Base-by-base conservation (phyloP, 345 rosid species). In the Mangifera indica region DNA sequence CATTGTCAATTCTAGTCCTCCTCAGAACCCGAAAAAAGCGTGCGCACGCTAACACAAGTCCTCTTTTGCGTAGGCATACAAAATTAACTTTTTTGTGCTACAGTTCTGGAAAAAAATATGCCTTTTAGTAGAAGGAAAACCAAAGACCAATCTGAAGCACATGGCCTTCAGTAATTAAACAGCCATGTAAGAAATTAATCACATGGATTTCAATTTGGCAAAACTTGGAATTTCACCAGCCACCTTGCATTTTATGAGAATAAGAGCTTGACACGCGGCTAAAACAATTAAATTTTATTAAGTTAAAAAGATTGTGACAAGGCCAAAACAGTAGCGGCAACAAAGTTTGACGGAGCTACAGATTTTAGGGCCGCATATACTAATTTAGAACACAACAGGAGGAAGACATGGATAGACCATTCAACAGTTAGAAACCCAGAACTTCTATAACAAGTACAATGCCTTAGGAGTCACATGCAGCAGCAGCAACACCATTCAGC, bases 381-480 rank as follows among this genome's bases (percentile, higher is more conserved):
- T 29, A 60, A 17, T 60, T 48, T 49, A 67, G 60, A 71, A 67
- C 74, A 61, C 74, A 71, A 61, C 22, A 61, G 13, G 40, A 26
- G 2, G 46, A 60, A 32, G 73, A 70, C 20, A 25, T 13, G 48
- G 52, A 15, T 49, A 67, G 74, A 71, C 74, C 74, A 45, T 60
- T 60, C 51, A 71, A 49, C 15, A 12, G 13, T 22, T 9, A 44
- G 18, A 68, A 68, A 37, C 26, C 10, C 1, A 21, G n/a, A 67
- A 40, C 6, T 10, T 18, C 46, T 3, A 20, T 52, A 58, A 25
- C 26, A 60, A 60, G 42, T 45, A 42, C 58, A 64, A 25, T 17
- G 34, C 13, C 13, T 40, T 17, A 51, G 70, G 73, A 54, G 17
- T 73, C 72, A 72, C 65, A 69, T 76, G 80, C 74, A 0, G 42